Percentiles rank a stretch among this genome's conserved stretches.
phyloP scores from a whole-genome alignment of 495 filamentous ascomycete species.

The Antarctomyces pellizariae region DNA sequence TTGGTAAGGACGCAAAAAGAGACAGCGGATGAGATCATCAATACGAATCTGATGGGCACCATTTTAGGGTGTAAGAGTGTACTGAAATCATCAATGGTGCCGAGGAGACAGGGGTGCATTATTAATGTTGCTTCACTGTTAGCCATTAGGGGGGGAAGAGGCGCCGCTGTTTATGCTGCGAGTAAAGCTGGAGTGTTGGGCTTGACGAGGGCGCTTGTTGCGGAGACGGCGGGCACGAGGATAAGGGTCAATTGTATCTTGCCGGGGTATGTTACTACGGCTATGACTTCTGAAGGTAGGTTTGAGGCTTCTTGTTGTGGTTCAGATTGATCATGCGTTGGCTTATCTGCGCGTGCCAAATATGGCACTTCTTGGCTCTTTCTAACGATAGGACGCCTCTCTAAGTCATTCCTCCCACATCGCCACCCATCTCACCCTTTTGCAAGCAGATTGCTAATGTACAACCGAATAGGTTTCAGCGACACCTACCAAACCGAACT shows the following conservation, averaged over 20 bases:
- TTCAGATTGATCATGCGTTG: neutral
- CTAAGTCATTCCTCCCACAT: conserved; percentile 7
- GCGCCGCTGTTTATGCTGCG: conserved; percentile 51
- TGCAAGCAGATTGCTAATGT: conserved; percentile 11
- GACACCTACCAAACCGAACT: conserved; percentile 10
- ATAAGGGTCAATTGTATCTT: conserved; percentile 59
- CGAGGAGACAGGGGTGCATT: too few species aligned
- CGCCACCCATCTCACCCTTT: conserved; percentile 1
- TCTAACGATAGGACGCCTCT: conserved; percentile 1
- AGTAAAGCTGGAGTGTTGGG: conserved; percentile 57
- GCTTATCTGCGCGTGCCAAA: neutral
- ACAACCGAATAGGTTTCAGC: conserved; percentile 10
- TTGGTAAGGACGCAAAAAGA: conserved; percentile 21
- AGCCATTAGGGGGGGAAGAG: conserved; percentile 33
- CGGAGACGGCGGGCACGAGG: conserved; percentile 30
- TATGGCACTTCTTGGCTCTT: conserved; percentile 1
- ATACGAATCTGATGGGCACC: conserved; percentile 51
- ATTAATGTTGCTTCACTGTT: conserved; percentile 63
- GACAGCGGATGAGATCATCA: conserved; percentile 25
- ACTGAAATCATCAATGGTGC: too few species aligned
- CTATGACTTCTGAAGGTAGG: conserved; percentile 52
- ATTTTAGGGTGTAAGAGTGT: conserved; percentile 38
- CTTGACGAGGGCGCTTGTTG: conserved; percentile 44
- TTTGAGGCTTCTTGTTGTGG: neutral
- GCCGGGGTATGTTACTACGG: conserved; percentile 64